Base-by-base conservation (phyloP, 2,329 filamentous ascomycete species). In the Pyricularia grisea region DNA sequence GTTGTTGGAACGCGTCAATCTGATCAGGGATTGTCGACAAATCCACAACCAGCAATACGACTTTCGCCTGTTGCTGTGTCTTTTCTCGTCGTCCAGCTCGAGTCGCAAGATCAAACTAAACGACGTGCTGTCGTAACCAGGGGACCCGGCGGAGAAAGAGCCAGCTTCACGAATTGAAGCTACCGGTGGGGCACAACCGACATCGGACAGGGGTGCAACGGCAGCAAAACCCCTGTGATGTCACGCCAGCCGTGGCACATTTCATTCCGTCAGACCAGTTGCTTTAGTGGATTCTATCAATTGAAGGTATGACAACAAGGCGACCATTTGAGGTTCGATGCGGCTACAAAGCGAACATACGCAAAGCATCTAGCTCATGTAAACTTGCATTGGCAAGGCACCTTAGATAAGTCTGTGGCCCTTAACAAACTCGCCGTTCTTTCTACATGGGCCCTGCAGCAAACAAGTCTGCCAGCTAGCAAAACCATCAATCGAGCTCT, bases 141-240 rank as follows among this genome's bases (percentile, higher is more conserved):
- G 58, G 25, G 9, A 25, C 14, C 11, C 4, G 23, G 10, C 10
- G n/a, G 25, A 25, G 58, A 28, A 63, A 28, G 60, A 30, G 60
- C 25, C 60, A 63, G 60, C 60, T 63, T 28, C 28, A 25, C 60
- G 23, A 28, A 63, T 10, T n/a, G 58, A 28, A 63, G 60, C 60
- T 63, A 11, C 60, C 25, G 14, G 60, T 63, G 60, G 60, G 60
- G 60, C 60, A 28, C 27, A 63, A 63, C 27, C 60, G 17, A 28
- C 60, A 28, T 12, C 28, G 60, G 28, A 63, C 60, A 63, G 60
- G 60, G 60, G 60, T 28, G 4, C 58, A 28, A 27, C 6, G 58
- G 58, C 2, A 61, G 58, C 58, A 28, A 61, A 25, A 27, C 58
- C 58, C 58, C 64, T 67, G 68, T 69, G 68, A 69, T 69, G 68